Conservation (phyloP, 192 early-diverging fungal genomes). For the Neocallimastix lanati region DNA sequence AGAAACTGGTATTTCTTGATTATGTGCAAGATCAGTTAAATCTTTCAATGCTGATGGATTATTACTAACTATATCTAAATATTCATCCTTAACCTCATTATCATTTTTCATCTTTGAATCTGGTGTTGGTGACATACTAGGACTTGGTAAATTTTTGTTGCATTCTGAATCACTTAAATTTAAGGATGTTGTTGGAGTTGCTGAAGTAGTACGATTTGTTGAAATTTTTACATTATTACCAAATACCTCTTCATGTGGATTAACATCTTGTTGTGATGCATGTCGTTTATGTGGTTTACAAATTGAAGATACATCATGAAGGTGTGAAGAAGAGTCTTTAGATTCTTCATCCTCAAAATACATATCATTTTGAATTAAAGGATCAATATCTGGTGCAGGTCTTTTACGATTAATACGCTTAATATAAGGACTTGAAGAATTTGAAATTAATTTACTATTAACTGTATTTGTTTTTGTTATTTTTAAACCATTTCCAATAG, state of each 20-base stretch:
- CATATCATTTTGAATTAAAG: neutral
- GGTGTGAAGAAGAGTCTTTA: neutral
- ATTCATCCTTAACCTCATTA: neutral
- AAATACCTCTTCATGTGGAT: neutral
- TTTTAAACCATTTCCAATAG: neutral
- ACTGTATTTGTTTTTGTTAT: neutral
- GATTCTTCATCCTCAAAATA: neutral
- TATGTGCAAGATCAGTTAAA: neutral
- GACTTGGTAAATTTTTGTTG: constrained; percentile 18
- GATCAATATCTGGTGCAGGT: neutral
- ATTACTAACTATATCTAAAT: neutral
- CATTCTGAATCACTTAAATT: neutral
- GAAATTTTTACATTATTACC: neutral
- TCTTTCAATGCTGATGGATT: neutral
- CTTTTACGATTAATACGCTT: neutral
- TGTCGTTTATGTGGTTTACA: neutral
- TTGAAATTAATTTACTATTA: neutral
- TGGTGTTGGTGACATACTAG: constrained; percentile 19
- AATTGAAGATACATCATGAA: neutral
- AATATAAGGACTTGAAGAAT: neutral
- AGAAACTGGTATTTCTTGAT: constrained; percentile 2
- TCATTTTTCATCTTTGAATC: neutral
- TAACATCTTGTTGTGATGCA: neutral
- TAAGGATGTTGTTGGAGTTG: neutral
- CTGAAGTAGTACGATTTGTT: neutral